Conservation (phyloP, 2,329 filamentous ascomycete genomes). For the Diaporthe amygdali region DNA sequence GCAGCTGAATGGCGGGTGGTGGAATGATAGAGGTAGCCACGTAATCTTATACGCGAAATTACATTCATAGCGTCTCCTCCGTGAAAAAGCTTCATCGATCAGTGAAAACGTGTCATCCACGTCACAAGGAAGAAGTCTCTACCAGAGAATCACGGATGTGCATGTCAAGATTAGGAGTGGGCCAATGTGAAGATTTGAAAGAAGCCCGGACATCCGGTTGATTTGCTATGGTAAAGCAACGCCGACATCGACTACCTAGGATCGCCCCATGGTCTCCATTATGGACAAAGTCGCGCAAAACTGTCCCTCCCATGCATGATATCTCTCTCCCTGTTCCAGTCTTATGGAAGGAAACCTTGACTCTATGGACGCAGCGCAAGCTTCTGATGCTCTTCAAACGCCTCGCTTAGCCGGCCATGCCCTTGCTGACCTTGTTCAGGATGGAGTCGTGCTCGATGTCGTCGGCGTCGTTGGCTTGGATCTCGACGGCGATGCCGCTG, state of each 20-base stretch:
- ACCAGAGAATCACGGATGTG: neutral
- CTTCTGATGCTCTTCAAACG: neutral
- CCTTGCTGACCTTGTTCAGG: constrained; percentile 70
- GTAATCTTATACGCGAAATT: neutral
- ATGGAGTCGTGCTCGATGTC: constrained; percentile 81
- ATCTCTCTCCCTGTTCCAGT: neutral
- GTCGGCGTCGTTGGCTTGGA: constrained; percentile 84
- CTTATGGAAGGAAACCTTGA: constrained; percentile 2
- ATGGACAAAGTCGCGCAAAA: constrained; percentile 23
- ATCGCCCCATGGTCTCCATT: constrained; percentile 20
- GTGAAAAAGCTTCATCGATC: too few species aligned
- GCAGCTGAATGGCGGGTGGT: neutral
- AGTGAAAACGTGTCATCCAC: neutral
- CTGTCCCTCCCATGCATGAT: constrained; percentile 15
- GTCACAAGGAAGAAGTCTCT: neutral
- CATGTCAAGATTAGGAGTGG: neutral
- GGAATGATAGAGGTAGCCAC: neutral
- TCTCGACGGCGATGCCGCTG: constrained; percentile 75
- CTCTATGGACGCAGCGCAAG: constrained; percentile 23
- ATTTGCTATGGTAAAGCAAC: constrained; percentile 25
- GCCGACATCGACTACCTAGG: constrained; percentile 20
- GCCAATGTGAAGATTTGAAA: neutral
- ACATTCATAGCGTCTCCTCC: neutral
- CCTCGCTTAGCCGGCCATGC: constrained; percentile 45
- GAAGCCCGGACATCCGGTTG: constrained; percentile 20